These are phyloP conservation scores for Pulicaria dysenterica DNA, from an alignment of 129 eudicot species.

Conservation along the genomic window DNA sequence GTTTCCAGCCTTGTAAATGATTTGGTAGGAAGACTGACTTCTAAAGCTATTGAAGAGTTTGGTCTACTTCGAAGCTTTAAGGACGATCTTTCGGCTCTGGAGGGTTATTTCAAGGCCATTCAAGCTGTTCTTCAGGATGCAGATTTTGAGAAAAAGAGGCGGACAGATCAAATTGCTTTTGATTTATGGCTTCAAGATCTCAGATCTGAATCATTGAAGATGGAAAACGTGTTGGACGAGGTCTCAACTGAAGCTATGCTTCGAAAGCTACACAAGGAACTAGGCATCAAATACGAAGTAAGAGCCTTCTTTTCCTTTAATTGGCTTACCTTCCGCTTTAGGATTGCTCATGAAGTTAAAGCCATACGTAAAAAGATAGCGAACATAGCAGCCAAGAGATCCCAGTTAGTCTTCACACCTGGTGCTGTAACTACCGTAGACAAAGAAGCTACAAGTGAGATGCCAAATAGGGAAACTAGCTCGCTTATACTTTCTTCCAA, in stretches of 20 bases:
- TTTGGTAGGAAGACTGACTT: neutral
- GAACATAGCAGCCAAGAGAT: neutral
- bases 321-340: neutral
- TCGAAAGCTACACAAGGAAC: neutral
- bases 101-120: neutral
- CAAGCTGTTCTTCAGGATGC: constrained; percentile 13
- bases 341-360: constrained; percentile 10
- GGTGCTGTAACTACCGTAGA: neutral
- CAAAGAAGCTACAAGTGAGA: neutral
- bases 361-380: neutral
- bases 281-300: constrained; percentile 1
- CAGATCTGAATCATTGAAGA: no score
- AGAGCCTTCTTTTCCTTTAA: constrained; percentile 11
- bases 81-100: neutral
- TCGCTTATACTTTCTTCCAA: neutral
- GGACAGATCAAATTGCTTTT: no score
- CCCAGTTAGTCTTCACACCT: neutral
- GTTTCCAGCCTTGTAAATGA: neutral
- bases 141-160: neutral
- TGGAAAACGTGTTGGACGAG: neutral
- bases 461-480: neutral
- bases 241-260: constrained; percentile 1
- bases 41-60: neutral
- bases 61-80: neutral
- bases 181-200: neutral